These are phyloP conservation scores for Scheffersomyces illinoinensis DNA, from an alignment of 1,139 yeast species.

Conservation along the genomic window DNA sequence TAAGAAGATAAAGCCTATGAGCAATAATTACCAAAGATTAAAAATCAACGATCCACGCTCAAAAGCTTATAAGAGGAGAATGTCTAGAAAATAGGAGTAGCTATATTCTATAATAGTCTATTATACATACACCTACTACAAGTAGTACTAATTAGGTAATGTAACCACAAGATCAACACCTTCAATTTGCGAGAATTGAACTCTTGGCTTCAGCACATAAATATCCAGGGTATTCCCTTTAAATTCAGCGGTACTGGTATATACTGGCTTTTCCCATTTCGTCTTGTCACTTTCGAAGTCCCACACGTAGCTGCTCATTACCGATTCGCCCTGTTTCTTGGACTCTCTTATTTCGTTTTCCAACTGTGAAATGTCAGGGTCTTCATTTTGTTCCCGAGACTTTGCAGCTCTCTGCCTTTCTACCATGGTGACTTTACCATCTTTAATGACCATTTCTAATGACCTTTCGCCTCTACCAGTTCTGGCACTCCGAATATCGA, in stretches of 20 bases:
- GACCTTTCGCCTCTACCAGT: slow-evolving; percentile 74
- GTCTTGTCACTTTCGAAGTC: slow-evolving; percentile 54
- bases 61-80: slow-evolving; percentile 26
- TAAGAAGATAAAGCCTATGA: slow-evolving; percentile 35
- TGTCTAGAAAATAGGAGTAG: not conserved
- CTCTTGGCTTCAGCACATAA: not conserved
- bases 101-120: not conserved
- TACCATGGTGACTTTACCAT: slow-evolving; percentile 76
- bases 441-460: slow-evolving; percentile 72
- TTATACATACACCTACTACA: not conserved
- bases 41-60: slow-evolving; percentile 44
- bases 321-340: slow-evolving; percentile 19
- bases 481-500: slow-evolving; percentile 56
- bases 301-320: slow-evolving; percentile 47
- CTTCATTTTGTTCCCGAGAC: slow-evolving; percentile 18
- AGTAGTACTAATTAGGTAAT: not conserved
- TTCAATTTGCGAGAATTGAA: not conserved
- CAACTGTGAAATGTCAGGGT: slow-evolving; percentile 28
- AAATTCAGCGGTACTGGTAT: slow-evolving; percentile 15
- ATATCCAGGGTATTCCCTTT: not conserved
- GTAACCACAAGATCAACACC: not conserved
- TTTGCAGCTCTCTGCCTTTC: slow-evolving; percentile 26
- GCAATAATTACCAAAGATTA: slow-evolving; percentile 41
- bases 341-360: slow-evolving; percentile 24
- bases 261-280: slow-evolving; percentile 56